A percentile compares a stretch with the other conserved stretches of the same genome.
phyloP scores from a whole-genome alignment of 192 early-diverging fungal genomes.

The Physocladia obscura region DNA sequence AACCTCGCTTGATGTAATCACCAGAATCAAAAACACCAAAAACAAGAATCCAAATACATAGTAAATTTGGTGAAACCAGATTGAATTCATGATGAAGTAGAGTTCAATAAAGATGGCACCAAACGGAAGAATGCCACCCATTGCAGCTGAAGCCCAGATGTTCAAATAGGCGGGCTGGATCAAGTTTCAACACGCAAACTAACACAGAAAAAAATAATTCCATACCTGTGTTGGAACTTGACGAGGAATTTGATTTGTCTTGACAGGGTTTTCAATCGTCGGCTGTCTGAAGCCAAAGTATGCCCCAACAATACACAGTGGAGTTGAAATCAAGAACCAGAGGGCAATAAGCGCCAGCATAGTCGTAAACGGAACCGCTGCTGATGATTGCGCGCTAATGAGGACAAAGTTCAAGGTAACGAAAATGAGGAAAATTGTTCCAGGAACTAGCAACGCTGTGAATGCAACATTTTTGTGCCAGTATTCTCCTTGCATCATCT shows the following conservation, averaged over 20 bases:
- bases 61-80: slow-evolving; percentile 56
- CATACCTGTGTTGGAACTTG: slow-evolving; percentile 78
- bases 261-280: slow-evolving; percentile 80
- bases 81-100: slow-evolving; percentile 57
- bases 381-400: slow-evolving; percentile 79
- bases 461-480: slow-evolving; percentile 81
- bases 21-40: slow-evolving; percentile 52
- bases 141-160: slow-evolving; percentile 51
- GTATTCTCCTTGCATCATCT: slow-evolving; percentile 87
- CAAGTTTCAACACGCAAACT: no score
- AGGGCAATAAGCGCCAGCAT: slow-evolving; percentile 74
- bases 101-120: slow-evolving; percentile 65
- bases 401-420: slow-evolving; percentile 81
- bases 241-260: slow-evolving; percentile 89
- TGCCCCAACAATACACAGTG: slow-evolving; percentile 78
- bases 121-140: slow-evolving; percentile 72
- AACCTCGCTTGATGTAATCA: slow-evolving; percentile 52
- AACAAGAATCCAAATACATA: slow-evolving; percentile 62
- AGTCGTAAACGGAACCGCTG: slow-evolving; percentile 88
- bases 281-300: slow-evolving; percentile 76
- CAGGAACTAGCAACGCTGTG: slow-evolving; percentile 80
- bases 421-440: slow-evolving; percentile 58
- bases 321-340: slow-evolving; percentile 81
- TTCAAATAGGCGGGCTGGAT: slow-evolving; percentile 66
- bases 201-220: no score